Conservation (phyloP, 257 asterid genomes). For the Forsythia suspensa region DNA sequence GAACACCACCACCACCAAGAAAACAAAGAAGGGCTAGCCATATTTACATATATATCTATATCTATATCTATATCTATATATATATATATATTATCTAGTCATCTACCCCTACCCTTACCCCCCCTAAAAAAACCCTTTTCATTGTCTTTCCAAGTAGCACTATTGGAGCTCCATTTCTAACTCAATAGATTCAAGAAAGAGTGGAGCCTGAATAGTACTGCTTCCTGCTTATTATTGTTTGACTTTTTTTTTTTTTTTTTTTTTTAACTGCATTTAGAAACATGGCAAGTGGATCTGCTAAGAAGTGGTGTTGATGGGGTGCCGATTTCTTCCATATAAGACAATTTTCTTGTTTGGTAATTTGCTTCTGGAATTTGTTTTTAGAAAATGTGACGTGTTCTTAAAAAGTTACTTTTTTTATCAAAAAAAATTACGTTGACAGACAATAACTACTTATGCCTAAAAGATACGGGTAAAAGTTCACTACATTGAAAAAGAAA, state of each 20-base stretch:
- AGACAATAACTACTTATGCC: too few relatives aligned
- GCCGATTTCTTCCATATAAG: background rate
- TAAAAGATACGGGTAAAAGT: background rate
- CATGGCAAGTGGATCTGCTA: background rate
- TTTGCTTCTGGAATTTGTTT: too few relatives aligned
- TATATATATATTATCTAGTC: background rate
- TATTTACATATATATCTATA: background rate
- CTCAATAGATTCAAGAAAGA: slow-evolving; percentile 19
- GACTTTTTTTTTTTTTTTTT: too few relatives aligned
- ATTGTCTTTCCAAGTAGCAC: slow-evolving; percentile 23
- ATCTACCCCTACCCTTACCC: background rate
- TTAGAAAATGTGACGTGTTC: too few relatives aligned
- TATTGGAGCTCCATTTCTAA: slow-evolving; percentile 38
- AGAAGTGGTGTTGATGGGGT: slow-evolving; percentile 1
- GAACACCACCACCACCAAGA: slow-evolving; percentile 9
- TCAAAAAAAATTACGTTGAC: too few relatives aligned
- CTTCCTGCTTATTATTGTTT: background rate
- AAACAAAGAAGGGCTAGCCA: slow-evolving; percentile 21
- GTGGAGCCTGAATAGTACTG: slow-evolving; percentile 46
- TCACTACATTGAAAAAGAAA: background rate
- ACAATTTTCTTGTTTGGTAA: background rate
- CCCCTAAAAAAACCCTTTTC: background rate
- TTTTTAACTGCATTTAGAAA: background rate
- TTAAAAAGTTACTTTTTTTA: too few relatives aligned
- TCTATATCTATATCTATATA: background rate